Base-by-base conservation (phyloP, 257 asterid species). In the Gentiana macrophylla region DNA sequence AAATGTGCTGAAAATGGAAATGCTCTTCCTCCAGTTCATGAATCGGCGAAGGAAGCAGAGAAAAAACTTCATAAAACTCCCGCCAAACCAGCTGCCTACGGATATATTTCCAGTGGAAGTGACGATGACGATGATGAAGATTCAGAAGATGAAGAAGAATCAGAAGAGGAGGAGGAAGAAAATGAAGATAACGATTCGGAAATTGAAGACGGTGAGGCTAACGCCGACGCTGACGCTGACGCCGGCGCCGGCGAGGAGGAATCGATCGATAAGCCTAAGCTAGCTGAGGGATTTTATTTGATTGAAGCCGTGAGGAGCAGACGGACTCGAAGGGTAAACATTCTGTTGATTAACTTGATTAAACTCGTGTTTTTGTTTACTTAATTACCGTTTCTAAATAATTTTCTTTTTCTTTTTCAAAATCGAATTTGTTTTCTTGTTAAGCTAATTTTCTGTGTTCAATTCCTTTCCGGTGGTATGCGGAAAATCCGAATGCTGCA, bases 231-330 rank as follows among this genome's bases (percentile, higher is more conserved):
- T 32, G 62, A 56, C 44, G 60, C 10, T 37, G 61, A 6, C 3
- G 73, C 46, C 37, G 62, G 15, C 24, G 61, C 50, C 12, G 71
- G 34, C 32, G 62, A 50, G 10, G 62, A 50, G 6, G 63, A 37
- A 32, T 55, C 44, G 33, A 49, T 35, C 4, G 66, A 44, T 36
- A 64, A 52, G 64, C 74, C 74, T 5, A 68, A 68, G 67, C 78
- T 72, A 11, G 78, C 78, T 4, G 78, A 64, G 60, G 78, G 78
- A 8, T 72, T 44, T 51, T 72, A 72, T 38, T 71, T 63, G 62
- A 68, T 72, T 52, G 78, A 72, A 55, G 70, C 74, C 6, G 71
- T 72, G n/a, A 58, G 78, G 41, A 60, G 52, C 56, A 72, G 61
- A 11, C 56, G 78, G 59, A 63, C 57, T n/a, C 60, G 65, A 43